Evolutionary conservation across 257 asterid species (phyloP), one percentile per base, ranked within the genome.

Genomic region (Thymus quinquecostatus): DNA sequence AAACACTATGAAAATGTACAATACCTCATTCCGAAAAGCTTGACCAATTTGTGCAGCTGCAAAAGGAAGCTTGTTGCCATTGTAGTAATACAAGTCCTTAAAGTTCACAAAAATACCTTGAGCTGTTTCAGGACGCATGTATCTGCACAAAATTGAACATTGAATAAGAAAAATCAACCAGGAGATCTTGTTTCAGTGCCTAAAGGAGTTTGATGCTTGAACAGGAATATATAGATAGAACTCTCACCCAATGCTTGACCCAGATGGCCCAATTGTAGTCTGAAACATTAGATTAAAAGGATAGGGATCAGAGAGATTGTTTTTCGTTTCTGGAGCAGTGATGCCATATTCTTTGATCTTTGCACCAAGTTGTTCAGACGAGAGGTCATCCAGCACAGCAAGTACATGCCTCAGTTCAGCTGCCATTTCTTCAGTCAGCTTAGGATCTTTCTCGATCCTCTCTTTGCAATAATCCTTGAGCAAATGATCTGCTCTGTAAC

Each of bases 111-210:
- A 89, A 30, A 89, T 89, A 36, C 96, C 96, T 75, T 89, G 96
- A 44, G 95, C 96, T 1, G 96, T 89, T 77, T 89, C 92, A 53
- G 95, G 96, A 14, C 95, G 96, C 96, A 89, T 87, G 81, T 84
- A 89, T 14, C 95, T 87, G 83, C 64, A 79, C 30, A 64, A 68
- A 65, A 63, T 47, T 38, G 59, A 64, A 44, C 50, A 43, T 56
- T 10, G 70, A 43, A 33, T 4, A 57, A 71, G 44, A 29, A 40
- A 6, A 38, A 69, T 38, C 69, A 41, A 72, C 21, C 13, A 44
- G n/a, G 56, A 60, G 58, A 69, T n/a, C 53, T 2, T 10, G 64
- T 6, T 56, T 45, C 50, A 55, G 10, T 60, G 14, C 30, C 21
- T 27, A 29, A 69, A 36, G 41, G 8, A 21, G 40, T 9, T 7